Evolutionary conservation across 331 rosid species (phyloP).

Genomic region (Quercus phellos): DNA sequence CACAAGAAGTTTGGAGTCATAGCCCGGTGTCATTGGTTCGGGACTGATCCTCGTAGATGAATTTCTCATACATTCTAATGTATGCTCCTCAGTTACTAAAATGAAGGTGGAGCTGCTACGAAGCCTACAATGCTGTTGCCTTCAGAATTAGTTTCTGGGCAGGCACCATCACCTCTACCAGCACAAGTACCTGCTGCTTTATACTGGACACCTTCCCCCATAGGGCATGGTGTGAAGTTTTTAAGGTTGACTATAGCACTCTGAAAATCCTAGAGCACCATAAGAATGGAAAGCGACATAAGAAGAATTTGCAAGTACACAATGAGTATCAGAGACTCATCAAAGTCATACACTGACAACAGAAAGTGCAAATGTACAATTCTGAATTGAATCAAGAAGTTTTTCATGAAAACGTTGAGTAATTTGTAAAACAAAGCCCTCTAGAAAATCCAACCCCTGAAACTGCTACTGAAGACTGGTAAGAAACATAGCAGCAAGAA

Average conservation of each 20-base stretch:
- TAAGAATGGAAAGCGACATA: slow-evolving; percentile 62
- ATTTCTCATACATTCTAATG: no score
- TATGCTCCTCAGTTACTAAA: no score
- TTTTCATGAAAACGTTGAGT: slow-evolving; percentile 35
- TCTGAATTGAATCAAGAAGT: slow-evolving; percentile 44
- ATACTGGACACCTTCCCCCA: slow-evolving; percentile 32
- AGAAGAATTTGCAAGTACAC: slow-evolving; percentile 47
- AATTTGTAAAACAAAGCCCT: slow-evolving; percentile 16
- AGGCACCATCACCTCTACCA: slow-evolving; percentile 27
- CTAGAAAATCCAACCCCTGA: slow-evolving; percentile 29
- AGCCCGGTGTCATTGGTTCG: no score
- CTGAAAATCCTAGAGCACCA: slow-evolving; percentile 75
- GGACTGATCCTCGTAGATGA: no score
- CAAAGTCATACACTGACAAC: slow-evolving; percentile 40
- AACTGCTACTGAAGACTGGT: slow-evolving; percentile 32
- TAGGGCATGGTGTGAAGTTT: slow-evolving; percentile 66
- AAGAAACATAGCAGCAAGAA: slow-evolving; percentile 38
- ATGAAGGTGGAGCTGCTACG: slow-evolving; percentile 35
- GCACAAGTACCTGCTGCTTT: slow-evolving; percentile 49
- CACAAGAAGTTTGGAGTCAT: no score
- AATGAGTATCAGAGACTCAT: slow-evolving; percentile 58
- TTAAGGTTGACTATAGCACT: slow-evolving; percentile 78
- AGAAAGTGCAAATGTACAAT: slow-evolving; percentile 39
- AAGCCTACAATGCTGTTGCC: slow-evolving; percentile 19
- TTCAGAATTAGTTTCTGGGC: slow-evolving; percentile 42